Conservation (phyloP, 2,329 filamentous ascomycete species). For the Colletotrichum lini region DNA sequence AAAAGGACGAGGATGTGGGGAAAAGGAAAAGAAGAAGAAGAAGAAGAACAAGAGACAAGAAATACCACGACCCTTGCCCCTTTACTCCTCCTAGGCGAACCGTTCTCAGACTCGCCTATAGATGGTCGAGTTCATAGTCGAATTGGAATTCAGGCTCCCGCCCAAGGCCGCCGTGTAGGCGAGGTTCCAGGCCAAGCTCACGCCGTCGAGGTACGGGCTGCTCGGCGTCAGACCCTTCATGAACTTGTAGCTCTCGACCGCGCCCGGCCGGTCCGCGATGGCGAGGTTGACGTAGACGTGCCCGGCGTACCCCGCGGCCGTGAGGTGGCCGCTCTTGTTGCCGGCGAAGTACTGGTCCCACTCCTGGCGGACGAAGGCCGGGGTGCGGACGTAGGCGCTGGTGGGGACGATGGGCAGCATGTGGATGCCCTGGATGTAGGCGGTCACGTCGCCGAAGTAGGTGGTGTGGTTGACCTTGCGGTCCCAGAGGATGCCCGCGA, state of each 20-base stretch:
- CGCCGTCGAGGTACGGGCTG: slow-evolving; percentile 8
- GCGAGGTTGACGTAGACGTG: slow-evolving; percentile 82
- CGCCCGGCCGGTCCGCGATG: slow-evolving; percentile 66
- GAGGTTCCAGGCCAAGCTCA: slow-evolving; percentile 29
- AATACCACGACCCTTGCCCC: too few relatives aligned
- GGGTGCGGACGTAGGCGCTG: slow-evolving; percentile 72
- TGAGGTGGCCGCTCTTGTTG: slow-evolving; percentile 68
- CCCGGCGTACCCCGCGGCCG: slow-evolving; percentile 81
- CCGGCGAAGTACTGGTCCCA: slow-evolving; percentile 64
- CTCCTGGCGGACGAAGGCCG: slow-evolving; percentile 79
- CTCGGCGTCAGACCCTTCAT: slow-evolving; percentile 21
- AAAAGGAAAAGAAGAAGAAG: too few relatives aligned
- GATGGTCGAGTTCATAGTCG: slow-evolving; percentile 1
- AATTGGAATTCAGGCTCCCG: slow-evolving; percentile 20
- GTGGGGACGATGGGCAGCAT: slow-evolving; percentile 78
- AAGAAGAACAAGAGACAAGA: too few relatives aligned
- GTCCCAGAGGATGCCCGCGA: slow-evolving; percentile 75
- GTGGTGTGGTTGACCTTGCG: slow-evolving; percentile 90
- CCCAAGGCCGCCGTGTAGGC: slow-evolving; percentile 33
- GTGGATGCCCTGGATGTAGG: slow-evolving; percentile 77
- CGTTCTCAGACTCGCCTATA: neutral
- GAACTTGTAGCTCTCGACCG: slow-evolving; percentile 33
- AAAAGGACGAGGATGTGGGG: too few relatives aligned
- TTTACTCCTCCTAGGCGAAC: too few relatives aligned
- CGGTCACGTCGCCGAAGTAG: slow-evolving; percentile 73